Evolutionary conservation across 805 yeast species (phyloP), one percentile per base, ranked within the genome.

Genomic region (Candida krabiensis): DNA sequence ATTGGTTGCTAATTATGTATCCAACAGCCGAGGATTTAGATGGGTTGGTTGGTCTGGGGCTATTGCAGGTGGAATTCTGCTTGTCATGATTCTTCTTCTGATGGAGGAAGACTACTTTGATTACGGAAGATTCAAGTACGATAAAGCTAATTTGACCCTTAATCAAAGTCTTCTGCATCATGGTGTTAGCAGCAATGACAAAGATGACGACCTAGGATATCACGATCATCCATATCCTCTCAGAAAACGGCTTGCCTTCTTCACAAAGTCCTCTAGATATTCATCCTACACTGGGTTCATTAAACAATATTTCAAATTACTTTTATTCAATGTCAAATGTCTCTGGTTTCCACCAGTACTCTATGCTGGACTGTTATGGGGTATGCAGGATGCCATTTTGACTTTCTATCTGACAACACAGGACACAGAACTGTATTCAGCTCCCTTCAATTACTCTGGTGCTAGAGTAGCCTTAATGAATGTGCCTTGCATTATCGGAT

Each of bases 1-100:
- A 1, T 53, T 73, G 21, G 53, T 64, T 31, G 75, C 75, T 6
- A 86, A 86, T 17, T 76, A 77, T 51, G 77, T 84, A 41, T 70
- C 80, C 3, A 68, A 71, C 21, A 53, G 67, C 22, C 62, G 66
- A 18, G 69, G 72, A 13, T 86, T 84, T 67, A 66, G 83, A 47
- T 86, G 95, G 95, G 85, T 83, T 7, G 88, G 89, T 17, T 80
- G 81, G 75, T 63, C 73, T 39, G 79, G 78, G 24, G 77, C 78
- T 0, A 83, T 86, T 53, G 71, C 80, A 37, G 74, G 81, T 4
- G 87, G 77, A 15, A 74, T 66, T 0, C 55, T 77, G 9, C 58
- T 83, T 39, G 32, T 82, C 2, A 66, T 81, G 11, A 60, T 80
- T 29, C 38, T 80, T 11, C 75, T 85, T 42, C 71, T 72, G 15